Conservation (phyloP, 192 early-diverging fungal species). For the Mortierella antarctica region DNA sequence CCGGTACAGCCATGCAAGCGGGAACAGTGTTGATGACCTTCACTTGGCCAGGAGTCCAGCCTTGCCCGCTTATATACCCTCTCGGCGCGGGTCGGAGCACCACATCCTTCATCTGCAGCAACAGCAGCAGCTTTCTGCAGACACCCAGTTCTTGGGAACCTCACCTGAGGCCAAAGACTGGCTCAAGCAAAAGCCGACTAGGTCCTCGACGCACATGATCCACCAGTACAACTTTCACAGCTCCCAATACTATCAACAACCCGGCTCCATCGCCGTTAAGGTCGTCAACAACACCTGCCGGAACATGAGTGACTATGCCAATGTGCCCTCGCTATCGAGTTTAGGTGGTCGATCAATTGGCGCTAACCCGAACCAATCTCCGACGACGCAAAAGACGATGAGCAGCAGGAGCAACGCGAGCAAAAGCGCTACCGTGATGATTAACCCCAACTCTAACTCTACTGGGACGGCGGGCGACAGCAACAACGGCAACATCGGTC, state of each 20-base stretch:
- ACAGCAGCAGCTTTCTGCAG: slow-evolving; percentile 26
- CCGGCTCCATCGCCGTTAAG: slow-evolving; percentile 34
- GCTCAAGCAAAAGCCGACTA: slow-evolving; percentile 44
- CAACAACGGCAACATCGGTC: not conserved
- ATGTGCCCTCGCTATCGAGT: slow-evolving; percentile 15
- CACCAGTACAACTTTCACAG: slow-evolving; percentile 54
- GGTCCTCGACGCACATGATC: slow-evolving; percentile 41
- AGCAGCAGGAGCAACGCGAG: slow-evolving; percentile 4
- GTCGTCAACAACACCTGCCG: slow-evolving; percentile 48
- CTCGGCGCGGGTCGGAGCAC: slow-evolving; percentile 42
- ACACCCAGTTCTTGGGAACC: slow-evolving; percentile 29
- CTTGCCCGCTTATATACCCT: slow-evolving; percentile 13
- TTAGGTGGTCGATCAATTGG: slow-evolving; percentile 14
- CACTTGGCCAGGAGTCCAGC: slow-evolving; percentile 6
- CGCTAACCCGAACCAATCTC: not conserved
- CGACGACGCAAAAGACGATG: not conserved
- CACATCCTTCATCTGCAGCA: slow-evolving; percentile 12
- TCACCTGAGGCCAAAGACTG: slow-evolving; percentile 52
- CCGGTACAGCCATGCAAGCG: slow-evolving; percentile 14
- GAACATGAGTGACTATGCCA: slow-evolving; percentile 46
- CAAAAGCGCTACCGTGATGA: not conserved
- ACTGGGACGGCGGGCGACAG: not conserved
- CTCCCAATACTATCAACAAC: slow-evolving; percentile 39
- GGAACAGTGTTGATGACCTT: slow-evolving; percentile 19
- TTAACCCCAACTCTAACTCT: slow-evolving; percentile 5